Evolutionary conservation across 2,329 filamentous ascomycete genomes (phyloP).

Genomic region (Teratosphaeria zuluensis): DNA sequence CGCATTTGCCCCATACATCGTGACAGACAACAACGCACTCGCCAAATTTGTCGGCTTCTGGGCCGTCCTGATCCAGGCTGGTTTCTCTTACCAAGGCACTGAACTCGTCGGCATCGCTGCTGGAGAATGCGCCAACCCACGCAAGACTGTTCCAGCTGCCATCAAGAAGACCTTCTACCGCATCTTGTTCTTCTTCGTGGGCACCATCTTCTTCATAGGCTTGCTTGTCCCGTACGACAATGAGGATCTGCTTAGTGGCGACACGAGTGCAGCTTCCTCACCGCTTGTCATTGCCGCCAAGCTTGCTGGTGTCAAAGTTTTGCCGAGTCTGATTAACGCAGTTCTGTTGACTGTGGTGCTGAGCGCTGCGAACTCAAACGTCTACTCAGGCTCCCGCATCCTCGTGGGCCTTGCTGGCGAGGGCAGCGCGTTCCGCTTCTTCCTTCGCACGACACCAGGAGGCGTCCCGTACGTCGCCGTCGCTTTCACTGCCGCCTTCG

Average conservation of each 20-base stretch:
- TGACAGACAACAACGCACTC: constrained; percentile 16
- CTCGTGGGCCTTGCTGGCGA: constrained; percentile 59
- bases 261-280: constrained; percentile 40
- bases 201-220: constrained; percentile 28
- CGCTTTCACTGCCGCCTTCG: constrained; percentile 53
- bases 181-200: constrained; percentile 28
- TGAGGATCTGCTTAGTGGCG: constrained; percentile 27
- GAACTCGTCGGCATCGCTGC: constrained; percentile 46
- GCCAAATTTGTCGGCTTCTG: constrained; percentile 41
- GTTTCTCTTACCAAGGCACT: constrained; percentile 48
- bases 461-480: constrained; percentile 72
- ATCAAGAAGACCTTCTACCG: constrained; percentile 29
- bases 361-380: constrained; percentile 59
- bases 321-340: constrained; percentile 61
- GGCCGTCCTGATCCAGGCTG: constrained; percentile 47
- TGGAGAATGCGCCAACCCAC: constrained; percentile 43
- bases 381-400: constrained; percentile 59
- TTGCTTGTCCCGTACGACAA: constrained; percentile 28
- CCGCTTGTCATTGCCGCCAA: constrained; percentile 60
- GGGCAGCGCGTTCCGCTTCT: constrained; percentile 41
- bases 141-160: constrained; percentile 33
- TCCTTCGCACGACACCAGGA: constrained; percentile 47
- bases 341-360: constrained; percentile 60
- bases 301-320: constrained; percentile 49
- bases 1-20: constrained; percentile 29